These are phyloP conservation scores for Thuidium tamariscinum DNA, from an alignment of 225 moss, liverwort and hornwort genomes.

Conservation along the genomic window DNA sequence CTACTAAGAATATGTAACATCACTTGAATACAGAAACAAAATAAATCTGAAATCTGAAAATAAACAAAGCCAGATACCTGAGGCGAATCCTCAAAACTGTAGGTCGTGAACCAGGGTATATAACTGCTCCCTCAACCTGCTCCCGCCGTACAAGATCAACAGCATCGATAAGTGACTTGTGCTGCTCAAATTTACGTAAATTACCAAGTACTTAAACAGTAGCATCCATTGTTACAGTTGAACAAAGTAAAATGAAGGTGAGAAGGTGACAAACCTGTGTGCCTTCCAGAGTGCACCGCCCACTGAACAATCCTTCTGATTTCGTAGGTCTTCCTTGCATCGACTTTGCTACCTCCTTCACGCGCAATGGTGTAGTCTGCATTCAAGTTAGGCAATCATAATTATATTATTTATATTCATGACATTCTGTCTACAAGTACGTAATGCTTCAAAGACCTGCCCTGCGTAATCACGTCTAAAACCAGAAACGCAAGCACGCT, in stretches of 20 bases:
- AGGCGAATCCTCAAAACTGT: conserved; percentile 82
- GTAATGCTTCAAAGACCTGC: neutral
- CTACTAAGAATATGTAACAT: neutral
- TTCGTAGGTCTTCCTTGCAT: conserved; percentile 59
- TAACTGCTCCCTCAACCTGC: conserved; percentile 86
- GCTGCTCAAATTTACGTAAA: neutral
- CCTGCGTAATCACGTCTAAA: neutral
- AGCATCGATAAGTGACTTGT: neutral
- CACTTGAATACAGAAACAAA: neutral
- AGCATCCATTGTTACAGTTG: neutral
- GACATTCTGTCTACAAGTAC: neutral
- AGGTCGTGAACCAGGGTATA: conserved; percentile 81
- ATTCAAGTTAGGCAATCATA: neutral
- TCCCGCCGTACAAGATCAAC: neutral
- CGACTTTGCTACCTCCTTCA: conserved; percentile 78
- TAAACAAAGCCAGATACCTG: conserved; percentile 24
- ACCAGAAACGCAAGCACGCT: neutral
- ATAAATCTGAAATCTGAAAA: neutral
- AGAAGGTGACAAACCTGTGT: conserved; percentile 41
- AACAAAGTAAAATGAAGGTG: neutral
- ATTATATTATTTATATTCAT: neutral
- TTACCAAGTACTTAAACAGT: neutral
- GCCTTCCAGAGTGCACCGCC: conserved; percentile 59
- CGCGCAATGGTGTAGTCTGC: conserved; percentile 74
- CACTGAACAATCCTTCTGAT: conserved; percentile 66